Evolutionary conservation across 2,329 filamentous ascomycete genomes (phyloP), one percentile per base, ranked within the genome.

Genomic region (Exserohilum rostratum): DNA sequence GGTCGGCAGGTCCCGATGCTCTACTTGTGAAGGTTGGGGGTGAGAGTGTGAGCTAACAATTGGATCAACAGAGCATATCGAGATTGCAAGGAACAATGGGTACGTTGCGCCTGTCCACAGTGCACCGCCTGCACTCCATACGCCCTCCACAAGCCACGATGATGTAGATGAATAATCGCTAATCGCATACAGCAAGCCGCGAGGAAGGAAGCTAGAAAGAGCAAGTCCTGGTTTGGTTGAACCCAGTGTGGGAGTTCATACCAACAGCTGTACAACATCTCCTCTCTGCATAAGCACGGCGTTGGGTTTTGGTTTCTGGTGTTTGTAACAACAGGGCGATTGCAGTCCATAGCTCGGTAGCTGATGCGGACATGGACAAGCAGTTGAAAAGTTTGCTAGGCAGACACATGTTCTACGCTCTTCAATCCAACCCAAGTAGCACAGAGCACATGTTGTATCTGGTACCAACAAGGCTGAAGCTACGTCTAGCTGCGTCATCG

Each of bases 31-130:
- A 2, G 20, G 2, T 18, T 27, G 5, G 27, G 5, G 20, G 11
- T 25, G 22, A 31, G 33, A 13, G 12, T 22, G 11, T 11, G 5
- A 18, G 44, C 47, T 57, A 37, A 57, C 31, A n/a, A 2, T 27
- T 3, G 18, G 46, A 25, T 27, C n/a, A 35, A 50, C 22, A 96
- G 92, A 77, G 92, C 92, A 46, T 98, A 97, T 76, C 86, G 92
- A 55, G 91, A 96, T 60, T 98, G 93, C 78, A 97, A 97, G 76
- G 93, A 96, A 78, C 84, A 88, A 80, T 97, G 93, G 93, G 92
- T 96, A 82, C 68, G 85, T 78, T 43, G 3, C 12, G 7, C 15
- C 42, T 31, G 18, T 15, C 34, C 20, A 20, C 30, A 9, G 48
- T n/a, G 18, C 31, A 55, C 7, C 18, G 25, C 29, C 20, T 45